Evolutionary conservation across 192 early-diverging fungal genomes (phyloP), one percentile per base, ranked within the genome.

Genomic region (Backusella morwellensis): DNA sequence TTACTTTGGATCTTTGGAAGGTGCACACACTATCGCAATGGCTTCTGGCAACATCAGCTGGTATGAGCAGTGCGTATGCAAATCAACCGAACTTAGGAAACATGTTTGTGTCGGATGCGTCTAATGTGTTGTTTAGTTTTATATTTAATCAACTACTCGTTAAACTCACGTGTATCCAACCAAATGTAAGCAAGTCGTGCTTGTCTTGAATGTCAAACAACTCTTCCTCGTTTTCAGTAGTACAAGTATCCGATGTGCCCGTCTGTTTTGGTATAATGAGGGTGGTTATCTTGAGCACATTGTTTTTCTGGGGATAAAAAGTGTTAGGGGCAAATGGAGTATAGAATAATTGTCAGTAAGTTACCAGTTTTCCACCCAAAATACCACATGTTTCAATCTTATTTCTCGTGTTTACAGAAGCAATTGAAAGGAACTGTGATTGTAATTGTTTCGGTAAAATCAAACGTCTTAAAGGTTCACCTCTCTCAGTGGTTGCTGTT

Each of bases 71-170:
- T 97, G 96, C 6, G 95, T 97, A 83, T 97, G 96, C 68, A 97
- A 78, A 79, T 97, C 96, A 12, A 97, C 89, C 5, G 95, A 97
- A 78, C 92, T 93, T 92, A 97, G 91, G 77, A 97, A 97, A 78
- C 96, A 97, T 6, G 96, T 91, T 84, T 97, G 96, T n/a, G 94
- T 91, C 23, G 96, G 96, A 81, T 97, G 95, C 4, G 94, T 96
- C 86, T 88, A 77, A 4, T 47, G 5, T 40, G 1, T 44, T 44
- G 12, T 17, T 44, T 44, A 4, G 14, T 44, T 44, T 44, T 44
- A 5, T 44, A 1, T 44, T 32, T 32, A 32, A 32, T 32, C 32
- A 32, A 0, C 32, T 32, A 3, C 32, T 32, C 3, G 32, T 32
- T 32, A 32, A 23, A 75, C 77, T 77, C 85, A 87, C 89, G 84